Base-by-base conservation (phyloP, 1,139 yeast species). In the Candida neerlandica region DNA sequence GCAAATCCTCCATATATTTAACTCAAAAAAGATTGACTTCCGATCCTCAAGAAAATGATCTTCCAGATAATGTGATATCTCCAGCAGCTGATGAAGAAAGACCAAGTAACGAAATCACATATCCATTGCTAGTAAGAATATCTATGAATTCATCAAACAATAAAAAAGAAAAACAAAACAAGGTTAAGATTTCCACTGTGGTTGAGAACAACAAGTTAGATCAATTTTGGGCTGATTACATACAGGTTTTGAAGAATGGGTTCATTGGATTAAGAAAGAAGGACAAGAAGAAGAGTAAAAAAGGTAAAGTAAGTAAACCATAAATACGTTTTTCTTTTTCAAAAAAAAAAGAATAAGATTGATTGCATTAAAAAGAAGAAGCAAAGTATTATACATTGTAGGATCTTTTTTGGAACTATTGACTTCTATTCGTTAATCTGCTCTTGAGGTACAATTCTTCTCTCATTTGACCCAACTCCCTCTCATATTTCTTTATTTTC, bases 211-310 rank as follows among this genome's bases (percentile, higher is more conserved):
- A 73, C 4, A 70, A 77, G 16, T 70, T 89, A 56, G 87, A 84
- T 51, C 69, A 70, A 54, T 89, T 89, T 62, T 89, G 96, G 96
- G 65, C 67, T 37, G 82, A 81, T 39, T 89, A 88, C 64, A 71
- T 87, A 1, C 83, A 80, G 43, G 80, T 80, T 0, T 74, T 88
- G 51, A 88, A 87, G 63, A 63, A 71, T 27, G 90, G 73, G 21
- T 66, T 81, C 47, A 67, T 79, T 32, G 83, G 89, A 10, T 63
- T 86, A 53, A 79, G 69, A 59, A 82, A 80, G 62, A 71, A 67
- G 23, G 82, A 63, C 64, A 82, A 81, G 71, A 83, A 81, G 73
- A 70, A 67, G 55, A 78, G 74, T 64, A 73, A 70, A 65, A 34
- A 32, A 12, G n/a, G 19, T 4, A 35, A 34, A 26, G 49, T 30